Conservation (phyloP, 805 yeast genomes). For the Soucietia sequanensis region DNA sequence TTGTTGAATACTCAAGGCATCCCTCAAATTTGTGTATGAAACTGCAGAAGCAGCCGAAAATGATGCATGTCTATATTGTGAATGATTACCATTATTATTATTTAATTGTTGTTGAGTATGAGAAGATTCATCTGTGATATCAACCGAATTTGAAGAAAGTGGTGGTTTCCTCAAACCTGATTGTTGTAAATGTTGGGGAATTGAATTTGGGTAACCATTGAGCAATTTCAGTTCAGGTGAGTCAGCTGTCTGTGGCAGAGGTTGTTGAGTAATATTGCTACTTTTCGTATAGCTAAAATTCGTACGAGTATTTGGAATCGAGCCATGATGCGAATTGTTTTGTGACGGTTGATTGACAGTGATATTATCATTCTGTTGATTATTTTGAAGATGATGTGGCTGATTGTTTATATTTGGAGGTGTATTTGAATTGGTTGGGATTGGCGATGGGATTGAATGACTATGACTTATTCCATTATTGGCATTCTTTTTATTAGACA, state of each 20-base stretch:
- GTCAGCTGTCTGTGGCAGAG: constrained; percentile 18
- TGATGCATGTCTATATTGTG: constrained; percentile 52
- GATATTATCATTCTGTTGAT: too few species aligned
- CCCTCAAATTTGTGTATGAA: constrained; percentile 56
- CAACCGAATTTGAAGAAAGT: neutral
- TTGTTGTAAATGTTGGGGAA: constrained; percentile 6
- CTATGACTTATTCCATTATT: constrained; percentile 4
- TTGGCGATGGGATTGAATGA: constrained; percentile 23
- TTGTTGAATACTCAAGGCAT: constrained; percentile 34
- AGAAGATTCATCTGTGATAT: neutral
- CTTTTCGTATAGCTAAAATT: neutral
- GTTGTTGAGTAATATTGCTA: constrained; percentile 16
- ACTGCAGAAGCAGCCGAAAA: constrained; percentile 62
- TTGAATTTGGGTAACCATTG: constrained; percentile 5
- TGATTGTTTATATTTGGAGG: constrained; percentile 16
- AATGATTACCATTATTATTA: constrained; percentile 7
- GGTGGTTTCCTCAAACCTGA: neutral
- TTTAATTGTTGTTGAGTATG: constrained; percentile 4
- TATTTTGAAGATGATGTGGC: constrained; percentile 1
- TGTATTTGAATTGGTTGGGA: constrained; percentile 23
- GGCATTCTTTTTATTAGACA: too few species aligned
- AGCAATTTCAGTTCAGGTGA: constrained; percentile 11
- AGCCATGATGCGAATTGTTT: too few species aligned
- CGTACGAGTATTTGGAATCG: too few species aligned
- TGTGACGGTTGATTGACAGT: too few species aligned